Percentiles rank a stretch among this genome's conserved stretches.
Conservation (phyloP, 371 early-diverging fungal genomes). For the Choanephora cucurbitarum region DNA sequence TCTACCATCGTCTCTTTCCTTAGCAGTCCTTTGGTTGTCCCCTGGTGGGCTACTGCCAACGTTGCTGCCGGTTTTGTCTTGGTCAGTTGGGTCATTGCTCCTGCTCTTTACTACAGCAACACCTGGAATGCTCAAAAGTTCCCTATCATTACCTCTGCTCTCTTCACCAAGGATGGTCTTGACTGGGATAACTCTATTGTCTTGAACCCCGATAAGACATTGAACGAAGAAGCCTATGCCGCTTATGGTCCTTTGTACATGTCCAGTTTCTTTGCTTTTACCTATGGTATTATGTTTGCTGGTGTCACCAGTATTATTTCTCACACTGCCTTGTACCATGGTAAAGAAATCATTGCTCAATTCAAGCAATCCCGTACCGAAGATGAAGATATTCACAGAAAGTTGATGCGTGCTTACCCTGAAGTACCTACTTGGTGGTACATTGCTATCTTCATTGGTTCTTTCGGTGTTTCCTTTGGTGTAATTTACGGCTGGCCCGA, state of each 20-base stretch:
- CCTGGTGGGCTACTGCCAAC: conserved; percentile 71
- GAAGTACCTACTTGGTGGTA: conserved; percentile 82
- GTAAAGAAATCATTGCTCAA: conserved; percentile 60
- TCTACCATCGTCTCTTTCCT: conserved; percentile 66
- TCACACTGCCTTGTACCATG: conserved; percentile 65
- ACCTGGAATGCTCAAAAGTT: conserved; percentile 64
- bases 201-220: conserved; percentile 52
- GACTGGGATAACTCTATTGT: conserved; percentile 57
- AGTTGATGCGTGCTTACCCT: conserved; percentile 73
- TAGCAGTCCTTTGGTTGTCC: conserved; percentile 70
- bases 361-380: conserved; percentile 58
- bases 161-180: conserved; percentile 52
- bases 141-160: conserved; percentile 56
- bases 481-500: conserved; percentile 54
- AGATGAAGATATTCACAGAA: conserved; percentile 66
- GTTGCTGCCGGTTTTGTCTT: conserved; percentile 69
- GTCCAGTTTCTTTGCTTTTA: conserved; percentile 57
- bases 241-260: conserved; percentile 74
- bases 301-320: conserved; percentile 66
- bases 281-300: conserved; percentile 68
- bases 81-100: conserved; percentile 75
- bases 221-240: conserved; percentile 66
- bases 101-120: conserved; percentile 71
- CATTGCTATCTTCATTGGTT: conserved; percentile 44
- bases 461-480: conserved; percentile 48